Conservation (phyloP, 1,284 basidiomycete genomes). For the Pseudozyma flocculosa region DNA sequence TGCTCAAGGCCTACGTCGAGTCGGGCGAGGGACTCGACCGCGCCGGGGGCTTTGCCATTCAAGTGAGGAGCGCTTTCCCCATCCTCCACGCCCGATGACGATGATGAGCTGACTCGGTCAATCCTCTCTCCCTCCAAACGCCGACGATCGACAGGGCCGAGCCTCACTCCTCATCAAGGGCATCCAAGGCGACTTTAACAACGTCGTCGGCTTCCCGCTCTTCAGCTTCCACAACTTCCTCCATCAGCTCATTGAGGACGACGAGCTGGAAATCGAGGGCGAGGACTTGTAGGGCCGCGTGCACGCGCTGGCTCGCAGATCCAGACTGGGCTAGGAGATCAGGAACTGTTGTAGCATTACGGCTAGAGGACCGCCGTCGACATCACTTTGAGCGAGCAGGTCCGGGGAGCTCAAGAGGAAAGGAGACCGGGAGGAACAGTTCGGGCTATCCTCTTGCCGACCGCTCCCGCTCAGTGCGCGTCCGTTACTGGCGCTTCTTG, state of each 20-base stretch:
- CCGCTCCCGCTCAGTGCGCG: too few species aligned
- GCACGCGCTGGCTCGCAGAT: too few species aligned
- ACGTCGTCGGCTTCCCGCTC: conserved; percentile 83
- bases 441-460: too few species aligned
- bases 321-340: too few species aligned
- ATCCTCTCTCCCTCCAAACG: too few species aligned
- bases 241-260: conserved; percentile 50
- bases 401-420: too few species aligned
- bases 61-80: conserved; percentile 63
- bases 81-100: neutral
- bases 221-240: conserved; percentile 36
- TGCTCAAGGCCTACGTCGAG: conserved; percentile 82
- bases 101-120: too few species aligned
- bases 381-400: too few species aligned
- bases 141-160: conserved; percentile 64
- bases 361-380: too few species aligned
- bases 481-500: too few species aligned
- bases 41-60: conserved; percentile 92
- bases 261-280: conserved; percentile 49
- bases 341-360: too few species aligned
- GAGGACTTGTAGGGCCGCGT: conserved; percentile 18
- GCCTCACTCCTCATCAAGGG: conserved; percentile 78
- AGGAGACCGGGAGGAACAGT: too few species aligned
- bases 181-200: conserved; percentile 88
- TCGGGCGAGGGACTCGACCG: conserved; percentile 85